A percentile compares a stretch with the other conserved stretches of the same genome.
Conservation (phyloP, 2,329 filamentous ascomycete genomes). For the Cercospora sesami region DNA sequence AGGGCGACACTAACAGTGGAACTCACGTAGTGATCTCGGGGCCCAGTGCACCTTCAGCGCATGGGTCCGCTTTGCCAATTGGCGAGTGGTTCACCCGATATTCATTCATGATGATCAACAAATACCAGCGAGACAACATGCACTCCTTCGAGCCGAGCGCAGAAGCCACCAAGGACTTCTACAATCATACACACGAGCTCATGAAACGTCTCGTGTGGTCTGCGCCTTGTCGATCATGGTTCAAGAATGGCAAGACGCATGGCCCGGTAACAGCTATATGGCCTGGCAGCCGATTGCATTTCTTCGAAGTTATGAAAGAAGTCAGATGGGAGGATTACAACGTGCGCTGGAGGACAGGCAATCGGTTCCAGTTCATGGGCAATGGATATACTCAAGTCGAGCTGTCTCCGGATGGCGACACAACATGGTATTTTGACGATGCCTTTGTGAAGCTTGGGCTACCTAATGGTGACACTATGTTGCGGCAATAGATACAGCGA, state of each 20-base stretch:
- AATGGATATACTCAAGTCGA: slow-evolving; percentile 11
- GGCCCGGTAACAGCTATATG: background rate
- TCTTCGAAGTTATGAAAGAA: slow-evolving; percentile 4
- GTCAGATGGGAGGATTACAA: slow-evolving; percentile 14
- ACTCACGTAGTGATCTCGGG: too few relatives aligned
- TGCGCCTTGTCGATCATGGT: too few relatives aligned
- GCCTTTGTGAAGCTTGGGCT: background rate
- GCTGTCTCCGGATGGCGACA: background rate
- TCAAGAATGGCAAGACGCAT: background rate
- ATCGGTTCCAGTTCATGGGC: slow-evolving; percentile 14
- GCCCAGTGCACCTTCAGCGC: too few relatives aligned
- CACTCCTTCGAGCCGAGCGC: too few relatives aligned
- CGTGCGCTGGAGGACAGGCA: background rate
- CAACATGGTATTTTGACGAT: background rate
- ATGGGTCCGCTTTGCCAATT: too few relatives aligned
- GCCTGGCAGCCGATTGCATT: background rate
- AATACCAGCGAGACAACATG: too few relatives aligned
- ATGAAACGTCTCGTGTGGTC: too few relatives aligned
- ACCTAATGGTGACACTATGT: background rate
- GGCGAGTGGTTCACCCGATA: too few relatives aligned
- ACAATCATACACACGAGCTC: too few relatives aligned
- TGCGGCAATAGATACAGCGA: background rate
- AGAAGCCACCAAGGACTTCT: too few relatives aligned
- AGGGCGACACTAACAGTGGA: too few relatives aligned
- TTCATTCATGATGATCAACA: too few relatives aligned